These are phyloP conservation scores for Sporothrix globosa DNA, from an alignment of 2,329 filamentous ascomycete species.

Conservation along the genomic window DNA sequence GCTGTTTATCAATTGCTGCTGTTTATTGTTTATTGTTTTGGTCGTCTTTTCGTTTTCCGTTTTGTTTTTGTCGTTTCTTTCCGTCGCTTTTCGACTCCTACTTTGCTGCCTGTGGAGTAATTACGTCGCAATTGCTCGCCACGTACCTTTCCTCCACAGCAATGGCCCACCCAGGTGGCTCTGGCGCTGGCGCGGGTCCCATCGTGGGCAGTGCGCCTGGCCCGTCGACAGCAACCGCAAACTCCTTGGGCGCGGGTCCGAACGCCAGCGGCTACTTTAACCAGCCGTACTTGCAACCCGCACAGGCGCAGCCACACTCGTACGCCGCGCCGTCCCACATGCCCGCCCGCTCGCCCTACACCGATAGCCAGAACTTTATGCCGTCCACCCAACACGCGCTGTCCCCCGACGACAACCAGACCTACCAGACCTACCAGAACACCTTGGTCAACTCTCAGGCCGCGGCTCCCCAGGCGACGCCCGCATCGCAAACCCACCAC, in stretches of 20 bases:
- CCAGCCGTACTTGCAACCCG: conserved; percentile 39
- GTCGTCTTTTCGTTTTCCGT: not conserved
- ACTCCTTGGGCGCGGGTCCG: not conserved
- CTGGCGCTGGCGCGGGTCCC: conserved; percentile 19
- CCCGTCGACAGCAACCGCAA: not conserved
- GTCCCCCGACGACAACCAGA: conserved; percentile 42
- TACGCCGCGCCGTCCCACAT: conserved; percentile 23
- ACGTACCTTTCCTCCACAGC: conserved; percentile 7
- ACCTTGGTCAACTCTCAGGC: conserved; percentile 43
- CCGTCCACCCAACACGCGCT: conserved; percentile 35
- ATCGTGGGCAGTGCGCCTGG: conserved; percentile 8
- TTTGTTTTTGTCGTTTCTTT: not conserved
- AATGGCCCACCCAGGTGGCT: not conserved
- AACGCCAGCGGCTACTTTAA: conserved; percentile 41
- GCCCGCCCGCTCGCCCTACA: conserved; percentile 33
- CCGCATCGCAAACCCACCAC: conserved; percentile 37
- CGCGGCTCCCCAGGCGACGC: conserved; percentile 33
- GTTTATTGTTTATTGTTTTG: not conserved
- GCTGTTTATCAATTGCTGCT: not conserved
- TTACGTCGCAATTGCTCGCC: not conserved
- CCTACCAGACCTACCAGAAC: conserved; percentile 45
- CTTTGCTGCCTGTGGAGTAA: not conserved
- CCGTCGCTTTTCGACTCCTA: not conserved
- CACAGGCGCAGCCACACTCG: conserved; percentile 17
- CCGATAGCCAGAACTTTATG: conserved; percentile 34